Percentiles rank a stretch among this genome's conserved stretches.
Conservation (phyloP, 2,329 filamentous ascomycete species). For the Periconia macrospinosa region DNA sequence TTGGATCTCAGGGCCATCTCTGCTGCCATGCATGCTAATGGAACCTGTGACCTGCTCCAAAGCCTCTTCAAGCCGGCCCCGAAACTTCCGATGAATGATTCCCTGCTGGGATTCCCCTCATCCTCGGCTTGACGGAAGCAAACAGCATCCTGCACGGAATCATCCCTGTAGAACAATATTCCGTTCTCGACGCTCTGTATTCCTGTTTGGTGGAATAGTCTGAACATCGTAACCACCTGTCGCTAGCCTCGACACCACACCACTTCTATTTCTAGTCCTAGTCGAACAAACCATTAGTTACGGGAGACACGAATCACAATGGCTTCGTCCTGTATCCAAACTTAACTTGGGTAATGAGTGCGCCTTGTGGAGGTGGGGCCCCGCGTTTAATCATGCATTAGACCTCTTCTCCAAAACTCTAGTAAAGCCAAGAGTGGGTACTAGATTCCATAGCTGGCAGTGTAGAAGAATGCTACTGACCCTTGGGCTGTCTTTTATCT, state of each 20-base stretch:
- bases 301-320: no score
- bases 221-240: no score
- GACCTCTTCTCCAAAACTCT: conserved; percentile 16
- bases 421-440: conserved; percentile 15
- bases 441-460: conserved; percentile 6
- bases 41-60: conserved; percentile 10
- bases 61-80: conserved; percentile 7
- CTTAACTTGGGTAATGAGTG: background rate
- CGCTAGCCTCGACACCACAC: no score
- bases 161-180: background rate
- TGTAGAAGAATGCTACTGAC: background rate
- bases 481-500: conserved; percentile 17
- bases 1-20: conserved; percentile 1
- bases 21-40: background rate
- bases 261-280: no score
- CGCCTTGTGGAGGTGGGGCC: conserved; percentile 29
- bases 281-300: no score
- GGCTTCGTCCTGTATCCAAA: no score
- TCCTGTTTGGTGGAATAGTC: no score
- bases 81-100: conserved; percentile 6
- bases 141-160: background rate
- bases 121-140: conserved; percentile 12
- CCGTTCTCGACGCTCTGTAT: no score
- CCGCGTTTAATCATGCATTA: conserved; percentile 21
- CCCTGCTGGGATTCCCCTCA: conserved; percentile 11